Evolutionary conservation across 2,329 filamentous ascomycete species (phyloP).

Genomic region (Sporothrix inflata): DNA sequence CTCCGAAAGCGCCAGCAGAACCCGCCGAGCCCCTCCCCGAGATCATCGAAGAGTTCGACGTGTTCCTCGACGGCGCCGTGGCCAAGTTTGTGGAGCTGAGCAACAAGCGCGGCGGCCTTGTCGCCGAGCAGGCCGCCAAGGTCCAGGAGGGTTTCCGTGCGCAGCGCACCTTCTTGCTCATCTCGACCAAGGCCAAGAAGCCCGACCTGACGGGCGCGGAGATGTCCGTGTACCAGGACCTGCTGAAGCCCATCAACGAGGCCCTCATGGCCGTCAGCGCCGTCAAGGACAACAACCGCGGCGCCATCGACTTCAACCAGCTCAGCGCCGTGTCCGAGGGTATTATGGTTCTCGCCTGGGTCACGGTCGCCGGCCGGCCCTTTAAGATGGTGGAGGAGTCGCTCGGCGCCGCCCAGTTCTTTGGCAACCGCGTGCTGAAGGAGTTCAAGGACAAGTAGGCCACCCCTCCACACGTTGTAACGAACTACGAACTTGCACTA

Average conservation of each 20-base stretch:
- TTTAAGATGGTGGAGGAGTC: slow-evolving; percentile 84
- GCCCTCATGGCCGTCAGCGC: slow-evolving; percentile 77
- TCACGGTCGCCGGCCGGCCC: slow-evolving; percentile 80
- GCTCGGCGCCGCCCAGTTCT: slow-evolving; percentile 85
- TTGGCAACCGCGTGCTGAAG: slow-evolving; percentile 90
- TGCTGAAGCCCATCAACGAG: slow-evolving; percentile 85
- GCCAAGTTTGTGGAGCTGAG: slow-evolving; percentile 78
- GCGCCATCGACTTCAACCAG: slow-evolving; percentile 75
- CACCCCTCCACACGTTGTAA: neutral
- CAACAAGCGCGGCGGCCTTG: slow-evolving; percentile 73
- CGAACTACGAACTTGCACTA: neutral
- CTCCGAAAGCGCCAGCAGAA: slow-evolving; percentile 48
- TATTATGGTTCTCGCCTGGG: slow-evolving; percentile 88
- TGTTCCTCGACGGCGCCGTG: slow-evolving; percentile 73
- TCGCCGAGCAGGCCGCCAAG: slow-evolving; percentile 72
- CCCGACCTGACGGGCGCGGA: slow-evolving; percentile 68
- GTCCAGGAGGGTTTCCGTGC: slow-evolving; percentile 72
- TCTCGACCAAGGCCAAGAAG: slow-evolving; percentile 90
- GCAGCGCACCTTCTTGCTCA: slow-evolving; percentile 84
- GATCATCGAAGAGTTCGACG: slow-evolving; percentile 86
- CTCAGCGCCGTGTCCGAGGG: slow-evolving; percentile 87
- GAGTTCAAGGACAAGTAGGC: slow-evolving; percentile 74
- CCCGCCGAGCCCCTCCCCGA: slow-evolving; percentile 66
- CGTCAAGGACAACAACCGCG: slow-evolving; percentile 80
- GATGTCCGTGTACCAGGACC: slow-evolving; percentile 69